Conservation (phyloP, 176 grass and related monocot species). For the Paspalum notatum region DNA sequence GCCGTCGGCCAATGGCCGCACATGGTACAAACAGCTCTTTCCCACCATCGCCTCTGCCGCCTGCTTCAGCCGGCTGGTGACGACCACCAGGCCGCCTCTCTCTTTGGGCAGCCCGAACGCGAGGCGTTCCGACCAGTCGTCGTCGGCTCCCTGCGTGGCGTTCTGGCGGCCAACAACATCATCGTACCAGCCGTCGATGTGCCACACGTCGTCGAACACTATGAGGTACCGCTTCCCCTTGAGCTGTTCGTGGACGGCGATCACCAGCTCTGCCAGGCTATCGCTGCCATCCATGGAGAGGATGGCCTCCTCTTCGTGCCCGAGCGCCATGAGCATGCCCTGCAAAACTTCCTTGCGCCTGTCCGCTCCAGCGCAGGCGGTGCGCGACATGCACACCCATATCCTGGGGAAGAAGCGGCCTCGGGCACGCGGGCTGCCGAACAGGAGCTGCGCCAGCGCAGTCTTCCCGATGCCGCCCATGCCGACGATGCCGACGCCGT, state of each 20-base stretch:
- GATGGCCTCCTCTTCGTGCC: conserved; percentile 53
- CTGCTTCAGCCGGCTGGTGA: conserved; percentile 52
- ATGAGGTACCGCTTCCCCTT: conserved; percentile 43
- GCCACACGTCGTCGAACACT: conserved; percentile 61
- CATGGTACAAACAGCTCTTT: conserved; percentile 4
- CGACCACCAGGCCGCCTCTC: conserved; percentile 49
- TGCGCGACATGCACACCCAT: conserved; percentile 54
- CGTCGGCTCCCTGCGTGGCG: background rate
- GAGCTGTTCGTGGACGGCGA: conserved; percentile 48
- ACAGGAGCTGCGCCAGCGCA: conserved; percentile 47
- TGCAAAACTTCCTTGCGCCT: conserved; percentile 50
- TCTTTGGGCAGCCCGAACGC: conserved; percentile 40
- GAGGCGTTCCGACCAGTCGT: conserved; percentile 27
- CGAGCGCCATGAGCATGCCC: conserved; percentile 56
- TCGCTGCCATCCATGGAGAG: conserved; percentile 31
- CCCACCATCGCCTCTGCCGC: conserved; percentile 52
- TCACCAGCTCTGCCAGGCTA: conserved; percentile 30
- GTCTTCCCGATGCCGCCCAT: conserved; percentile 59
- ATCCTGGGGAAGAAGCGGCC: conserved; percentile 51
- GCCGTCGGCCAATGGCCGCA: conserved; percentile 24
- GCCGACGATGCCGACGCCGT: conserved; percentile 50
- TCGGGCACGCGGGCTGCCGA: conserved; percentile 40
- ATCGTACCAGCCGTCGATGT: conserved; percentile 42
- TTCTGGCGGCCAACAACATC: conserved; percentile 1
- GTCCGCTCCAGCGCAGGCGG: conserved; percentile 9